Evolutionary conservation across 768 basidiomycete genomes (phyloP).

Genomic region (Tulasnella sp.): DNA sequence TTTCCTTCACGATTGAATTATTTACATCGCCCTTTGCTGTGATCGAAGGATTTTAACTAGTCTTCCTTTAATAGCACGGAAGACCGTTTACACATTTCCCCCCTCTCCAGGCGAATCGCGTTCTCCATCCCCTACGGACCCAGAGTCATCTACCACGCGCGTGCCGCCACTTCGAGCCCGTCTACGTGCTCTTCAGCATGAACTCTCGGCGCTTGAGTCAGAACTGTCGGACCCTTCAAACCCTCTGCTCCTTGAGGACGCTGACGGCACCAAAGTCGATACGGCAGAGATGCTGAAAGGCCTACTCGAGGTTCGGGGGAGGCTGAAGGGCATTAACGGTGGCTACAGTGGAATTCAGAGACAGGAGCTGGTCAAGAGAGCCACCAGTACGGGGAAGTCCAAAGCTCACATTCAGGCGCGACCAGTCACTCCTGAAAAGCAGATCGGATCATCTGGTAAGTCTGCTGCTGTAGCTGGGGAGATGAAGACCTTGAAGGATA

Average conservation of each 20-base stretch:
- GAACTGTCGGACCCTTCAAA: slow-evolving; percentile 77
- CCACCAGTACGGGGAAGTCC: neutral
- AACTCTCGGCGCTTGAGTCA: slow-evolving; percentile 66
- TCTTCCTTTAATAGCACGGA: slow-evolving; percentile 24
- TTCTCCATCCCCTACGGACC: slow-evolving; percentile 30
- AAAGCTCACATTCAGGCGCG: slow-evolving; percentile 15
- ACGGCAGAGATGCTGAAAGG: slow-evolving; percentile 67
- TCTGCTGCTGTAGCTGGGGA: slow-evolving; percentile 21
- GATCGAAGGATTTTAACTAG: too few species aligned
- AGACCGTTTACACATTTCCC: slow-evolving; percentile 56
- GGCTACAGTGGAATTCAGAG: neutral
- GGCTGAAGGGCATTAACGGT: slow-evolving; percentile 49
- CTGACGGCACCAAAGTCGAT: slow-evolving; percentile 34
- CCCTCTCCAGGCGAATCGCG: slow-evolving; percentile 32
- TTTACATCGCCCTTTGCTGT: neutral
- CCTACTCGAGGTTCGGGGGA: slow-evolving; percentile 58
- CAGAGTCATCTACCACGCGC: slow-evolving; percentile 24
- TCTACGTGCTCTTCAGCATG: slow-evolving; percentile 57
- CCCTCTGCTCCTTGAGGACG: slow-evolving; percentile 48
- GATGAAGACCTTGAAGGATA: slow-evolving; percentile 47
- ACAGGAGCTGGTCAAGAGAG: slow-evolving; percentile 3
- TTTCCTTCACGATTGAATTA: too few species aligned
- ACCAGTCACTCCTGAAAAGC: slow-evolving; percentile 13
- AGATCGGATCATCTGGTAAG: slow-evolving; percentile 5
- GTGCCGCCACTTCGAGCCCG: slow-evolving; percentile 31